These are phyloP conservation scores for Pelargonium myrrhifolium DNA, from an alignment of 441 rosid species.

Conservation along the genomic window DNA sequence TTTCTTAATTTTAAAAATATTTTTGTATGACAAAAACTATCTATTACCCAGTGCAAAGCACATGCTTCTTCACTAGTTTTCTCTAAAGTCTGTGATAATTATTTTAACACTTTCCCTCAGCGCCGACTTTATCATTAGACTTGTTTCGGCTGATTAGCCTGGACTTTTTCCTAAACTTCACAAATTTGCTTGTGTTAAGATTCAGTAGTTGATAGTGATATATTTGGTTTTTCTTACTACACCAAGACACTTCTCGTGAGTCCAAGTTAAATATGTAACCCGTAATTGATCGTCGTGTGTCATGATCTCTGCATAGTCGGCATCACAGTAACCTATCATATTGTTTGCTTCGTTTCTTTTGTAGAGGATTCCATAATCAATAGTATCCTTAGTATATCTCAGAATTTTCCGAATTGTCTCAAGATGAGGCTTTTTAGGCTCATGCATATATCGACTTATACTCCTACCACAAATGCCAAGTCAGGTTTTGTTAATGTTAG, in stretches of 20 bases:
- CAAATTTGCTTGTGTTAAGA: no score
- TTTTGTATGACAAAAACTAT: no score
- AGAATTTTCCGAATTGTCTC: slow-evolving; percentile 5
- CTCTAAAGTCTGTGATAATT: no score
- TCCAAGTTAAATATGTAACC: slow-evolving; percentile 5
- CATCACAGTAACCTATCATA: slow-evolving; percentile 8
- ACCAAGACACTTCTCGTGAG: not conserved
- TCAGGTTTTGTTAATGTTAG: not conserved
- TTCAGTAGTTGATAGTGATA: slow-evolving; percentile 1
- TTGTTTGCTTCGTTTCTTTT: not conserved
- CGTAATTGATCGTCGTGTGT: slow-evolving; percentile 1
- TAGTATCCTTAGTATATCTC: slow-evolving; percentile 8
- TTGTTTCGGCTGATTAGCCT: no score
- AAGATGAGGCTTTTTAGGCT: slow-evolving; percentile 4
- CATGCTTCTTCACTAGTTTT: no score
- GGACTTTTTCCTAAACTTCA: no score
- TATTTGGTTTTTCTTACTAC: slow-evolving; percentile 3
- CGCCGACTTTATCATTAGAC: no score
- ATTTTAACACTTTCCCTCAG: no score
- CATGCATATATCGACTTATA: slow-evolving; percentile 15
- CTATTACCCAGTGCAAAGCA: no score
- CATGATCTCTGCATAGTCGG: slow-evolving; percentile 6
- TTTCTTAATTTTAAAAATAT: no score
- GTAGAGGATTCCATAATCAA: slow-evolving; percentile 10
- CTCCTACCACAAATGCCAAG: slow-evolving; percentile 5